Conservation (phyloP, 2,329 filamentous ascomycete genomes). For the Ilyonectria sp. region DNA sequence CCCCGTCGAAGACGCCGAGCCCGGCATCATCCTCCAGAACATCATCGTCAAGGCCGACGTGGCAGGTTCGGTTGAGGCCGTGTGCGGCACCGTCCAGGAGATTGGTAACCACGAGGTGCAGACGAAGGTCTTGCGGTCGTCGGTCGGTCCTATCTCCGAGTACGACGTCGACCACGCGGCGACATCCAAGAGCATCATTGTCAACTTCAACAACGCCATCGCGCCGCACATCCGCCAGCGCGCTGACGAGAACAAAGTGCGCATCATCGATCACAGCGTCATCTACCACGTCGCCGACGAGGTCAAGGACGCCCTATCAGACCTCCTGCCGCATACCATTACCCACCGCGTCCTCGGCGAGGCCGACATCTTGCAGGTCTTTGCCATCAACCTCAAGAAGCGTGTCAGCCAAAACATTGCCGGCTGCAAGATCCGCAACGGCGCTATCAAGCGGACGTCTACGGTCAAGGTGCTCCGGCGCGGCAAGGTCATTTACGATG, state of each 20-base stretch:
- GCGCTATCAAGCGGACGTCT: constrained; percentile 74
- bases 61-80: constrained; percentile 92
- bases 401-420: constrained; percentile 82
- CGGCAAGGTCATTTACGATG: constrained; percentile 83
- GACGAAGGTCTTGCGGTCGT: constrained; percentile 82
- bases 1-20: constrained; percentile 55
- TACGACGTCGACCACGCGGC: constrained; percentile 92
- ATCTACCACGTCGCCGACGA: constrained; percentile 87
- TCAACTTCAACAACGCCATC: constrained; percentile 87
- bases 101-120: constrained; percentile 89
- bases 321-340: constrained; percentile 77
- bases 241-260: constrained; percentile 80
- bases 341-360: constrained; percentile 85
- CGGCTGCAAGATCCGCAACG: constrained; percentile 90
- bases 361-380: constrained; percentile 86
- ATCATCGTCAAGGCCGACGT: constrained; percentile 96
- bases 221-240: constrained; percentile 77
- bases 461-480: constrained; percentile 81
- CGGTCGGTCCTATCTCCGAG: constrained; percentile 84
- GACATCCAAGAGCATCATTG: constrained; percentile 80
- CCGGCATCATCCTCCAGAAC: constrained; percentile 72
- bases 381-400: constrained; percentile 85
- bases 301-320: constrained; percentile 77
- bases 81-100: constrained; percentile 81
- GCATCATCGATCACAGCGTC: constrained; percentile 87